Evolutionary conservation across 306 rosid species (phyloP), one percentile per base, ranked within the genome.

Genomic region (Pterocarpus santalinus): DNA sequence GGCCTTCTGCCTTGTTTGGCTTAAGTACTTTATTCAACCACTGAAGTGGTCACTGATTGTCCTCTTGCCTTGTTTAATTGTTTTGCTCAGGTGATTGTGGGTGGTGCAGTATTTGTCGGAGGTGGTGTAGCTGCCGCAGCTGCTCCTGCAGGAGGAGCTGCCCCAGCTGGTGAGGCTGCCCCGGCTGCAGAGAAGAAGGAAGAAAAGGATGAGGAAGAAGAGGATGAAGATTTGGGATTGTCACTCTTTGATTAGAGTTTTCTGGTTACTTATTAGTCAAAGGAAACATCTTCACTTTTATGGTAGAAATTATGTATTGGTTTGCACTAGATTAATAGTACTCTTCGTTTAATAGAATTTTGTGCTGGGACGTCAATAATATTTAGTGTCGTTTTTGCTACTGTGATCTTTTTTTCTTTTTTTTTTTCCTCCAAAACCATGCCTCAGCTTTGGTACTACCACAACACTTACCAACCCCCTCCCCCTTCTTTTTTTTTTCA

Each of bases 171-270:
- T 3, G 88, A 72, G 11, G 80, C 80, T 2, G 44, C 83, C n/a
- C 66, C 85, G 1, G 89, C 78, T 12, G 78, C 87, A 2, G 86
- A 86, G 70, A 89, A 91, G 65, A 66, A 81, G n/a, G 82, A 86
- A 63, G 81, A 86, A 84, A 87, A 89, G 85, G 84, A 76, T 7
- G 92, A 93, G 78, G 90, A 89, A 83, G 96, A 93, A n/a, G 97
- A 90, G 47, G 95, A 92, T 1, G 97, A 89, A 0, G 95, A 91
- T 49, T 14, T 93, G 90, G 94, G 94, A 55, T 71, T 91, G 58
- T 89, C 94, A 17, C 94, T 93, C 69, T 93, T 91, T 67, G 95
- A 91, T 87, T 90, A 92, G 84, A 46, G 30, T 82, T 22, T 72
- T 8, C 2, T 72, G 30, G 69, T 62, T 82, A 69, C 35, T 49